phyloP scores from a whole-genome alignment of 2,329 filamentous ascomycete species.

The Neonectria magnoliae region DNA sequence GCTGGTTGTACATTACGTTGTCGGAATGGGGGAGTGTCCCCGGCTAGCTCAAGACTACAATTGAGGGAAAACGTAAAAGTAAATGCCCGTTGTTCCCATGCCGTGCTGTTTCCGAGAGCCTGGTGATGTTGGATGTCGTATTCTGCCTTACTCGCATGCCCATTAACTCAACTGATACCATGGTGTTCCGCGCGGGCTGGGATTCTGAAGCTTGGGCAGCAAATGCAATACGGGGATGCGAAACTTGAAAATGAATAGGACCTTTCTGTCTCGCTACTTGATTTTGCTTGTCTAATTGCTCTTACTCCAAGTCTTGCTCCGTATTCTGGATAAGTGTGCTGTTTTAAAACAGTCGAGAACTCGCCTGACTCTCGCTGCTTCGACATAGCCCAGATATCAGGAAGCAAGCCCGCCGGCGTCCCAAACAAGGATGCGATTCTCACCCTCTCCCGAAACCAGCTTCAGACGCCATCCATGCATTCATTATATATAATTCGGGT shows the following conservation, averaged over 20 bases:
- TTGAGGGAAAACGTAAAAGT: slow-evolving; percentile 42
- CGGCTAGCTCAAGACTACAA: slow-evolving; percentile 42
- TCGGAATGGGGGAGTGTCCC: slow-evolving; percentile 18
- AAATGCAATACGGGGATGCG: neutral
- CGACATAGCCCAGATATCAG: neutral
- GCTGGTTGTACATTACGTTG: slow-evolving; percentile 40
- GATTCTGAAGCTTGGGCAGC: neutral
- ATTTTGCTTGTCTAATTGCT: neutral
- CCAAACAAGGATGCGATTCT: neutral
- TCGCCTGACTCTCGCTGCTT: neutral
- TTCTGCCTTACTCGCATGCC: neutral
- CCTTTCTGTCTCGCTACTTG: neutral
- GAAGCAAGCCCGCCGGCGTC: neutral
- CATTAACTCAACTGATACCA: neutral
- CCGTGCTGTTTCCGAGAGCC: slow-evolving; percentile 1
- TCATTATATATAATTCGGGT: slow-evolving; percentile 14
- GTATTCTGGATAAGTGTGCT: neutral
- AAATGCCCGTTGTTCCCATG: neutral
- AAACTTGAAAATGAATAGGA: neutral
- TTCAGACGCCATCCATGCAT: slow-evolving; percentile 35
- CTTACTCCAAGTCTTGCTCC: neutral
- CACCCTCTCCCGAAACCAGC: neutral
- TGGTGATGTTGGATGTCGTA: neutral
- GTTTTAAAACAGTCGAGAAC: neutral
- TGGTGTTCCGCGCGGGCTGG: neutral